Percentiles rank a stretch among this genome's conserved stretches.
phyloP scores from a whole-genome alignment of 2,329 filamentous ascomycete species.

The Achaetomium macrosporum region DNA sequence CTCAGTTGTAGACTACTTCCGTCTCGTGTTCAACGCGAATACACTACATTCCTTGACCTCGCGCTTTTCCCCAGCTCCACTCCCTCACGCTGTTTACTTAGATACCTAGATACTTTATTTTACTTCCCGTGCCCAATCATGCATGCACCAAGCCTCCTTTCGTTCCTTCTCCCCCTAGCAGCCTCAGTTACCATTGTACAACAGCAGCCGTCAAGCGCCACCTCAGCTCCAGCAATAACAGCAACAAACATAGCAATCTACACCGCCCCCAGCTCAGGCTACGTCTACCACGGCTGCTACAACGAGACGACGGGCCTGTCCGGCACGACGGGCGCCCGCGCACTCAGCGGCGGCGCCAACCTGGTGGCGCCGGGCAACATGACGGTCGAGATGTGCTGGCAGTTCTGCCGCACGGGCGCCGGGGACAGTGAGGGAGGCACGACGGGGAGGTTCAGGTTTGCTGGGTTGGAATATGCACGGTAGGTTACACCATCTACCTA shows the following conservation, averaged over 20 bases:
- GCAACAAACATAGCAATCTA: constrained; percentile 1
- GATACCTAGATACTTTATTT: no score
- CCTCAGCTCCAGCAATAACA: background rate
- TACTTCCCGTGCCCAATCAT: no score
- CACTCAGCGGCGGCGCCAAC: constrained; percentile 40
- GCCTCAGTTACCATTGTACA: background rate
- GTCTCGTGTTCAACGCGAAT: no score
- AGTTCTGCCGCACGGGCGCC: constrained; percentile 40
- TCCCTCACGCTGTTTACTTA: no score
- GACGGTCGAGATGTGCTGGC: constrained; percentile 47
- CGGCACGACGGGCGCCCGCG: constrained; percentile 37
- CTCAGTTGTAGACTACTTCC: no score
- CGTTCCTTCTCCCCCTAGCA: background rate
- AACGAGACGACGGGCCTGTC: constrained; percentile 48
- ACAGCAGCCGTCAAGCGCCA: background rate
- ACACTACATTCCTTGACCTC: no score
- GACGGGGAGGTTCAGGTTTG: constrained; percentile 32
- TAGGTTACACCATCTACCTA: constrained; percentile 22
- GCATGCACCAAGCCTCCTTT: background rate
- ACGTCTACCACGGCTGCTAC: constrained; percentile 52
- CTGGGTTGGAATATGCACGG: constrained; percentile 50
- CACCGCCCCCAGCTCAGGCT: constrained; percentile 24
- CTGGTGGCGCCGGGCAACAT: constrained; percentile 39
- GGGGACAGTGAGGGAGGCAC: constrained; percentile 28
- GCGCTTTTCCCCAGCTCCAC: no score